Evolutionary conservation across 768 basidiomycete genomes (phyloP), one percentile per base, ranked within the genome.

Genomic region (Guyanaporus albipodus): DNA sequence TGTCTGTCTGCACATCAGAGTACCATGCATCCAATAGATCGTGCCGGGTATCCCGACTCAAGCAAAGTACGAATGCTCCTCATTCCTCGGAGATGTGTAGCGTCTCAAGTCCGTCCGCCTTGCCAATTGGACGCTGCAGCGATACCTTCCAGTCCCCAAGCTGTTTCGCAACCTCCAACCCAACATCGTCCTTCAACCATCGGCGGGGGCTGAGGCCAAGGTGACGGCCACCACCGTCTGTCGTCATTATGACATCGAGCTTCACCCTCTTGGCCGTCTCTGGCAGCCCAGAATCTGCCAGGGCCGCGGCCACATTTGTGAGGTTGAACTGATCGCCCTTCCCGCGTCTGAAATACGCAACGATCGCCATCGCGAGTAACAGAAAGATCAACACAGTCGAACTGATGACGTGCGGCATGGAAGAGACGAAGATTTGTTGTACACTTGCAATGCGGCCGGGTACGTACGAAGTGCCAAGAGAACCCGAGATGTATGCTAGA

Each of bases 401-500:
- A 21, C 35, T 35, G 23, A 55, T 18, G 38, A 47, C 48, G 27
- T 49, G 52, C 26, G 52, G 43, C 23, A 56, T 27, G 11, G 52
- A 50, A 4, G 54, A 56, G 6, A 50, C 52, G 10, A 54, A 55
- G 4, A 56, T 39, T 11, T 42, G 52, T 38, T 28, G 22, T 2
- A 47, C 48, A 4, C 15, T 50, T 28, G 54, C 54, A 12, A 55
- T 8, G 12, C 52, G 54, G 22, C 54, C 51, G 6, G 54, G 54
- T 6, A 55, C 54, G 38, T 55, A 55, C 5, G 51, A 26, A 0
- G 28, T 42, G 8, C 54, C 54, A 14, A 55, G 54, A 3, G 24
- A 32, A 18, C 54, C 52, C 4, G 52, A 44, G 31, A 55, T 27
- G 21, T 55, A 53, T 2, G 48, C 54, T 55, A n/a, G 21, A 37